A percentile compares a stretch with the other conserved stretches of the same genome.
These are phyloP conservation scores for Thelonectria olida DNA, from an alignment of 2,329 filamentous ascomycete species.

Conservation along the genomic window DNA sequence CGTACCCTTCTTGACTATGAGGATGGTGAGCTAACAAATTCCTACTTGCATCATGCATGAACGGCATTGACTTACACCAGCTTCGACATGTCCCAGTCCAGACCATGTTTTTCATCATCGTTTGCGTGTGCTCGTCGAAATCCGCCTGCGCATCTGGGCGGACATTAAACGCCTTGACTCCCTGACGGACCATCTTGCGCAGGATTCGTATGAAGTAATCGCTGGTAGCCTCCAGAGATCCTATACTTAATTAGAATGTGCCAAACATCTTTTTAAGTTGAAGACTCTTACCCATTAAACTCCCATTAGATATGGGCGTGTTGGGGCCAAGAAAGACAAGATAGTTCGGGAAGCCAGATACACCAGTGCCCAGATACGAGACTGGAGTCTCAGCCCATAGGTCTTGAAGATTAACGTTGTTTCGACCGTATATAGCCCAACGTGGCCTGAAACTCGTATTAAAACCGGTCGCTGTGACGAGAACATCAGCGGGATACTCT, in stretches of 20 bases:
- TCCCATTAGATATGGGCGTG: conserved; percentile 40
- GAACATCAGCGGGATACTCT: conserved; percentile 27
- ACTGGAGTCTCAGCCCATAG: conserved; percentile 32
- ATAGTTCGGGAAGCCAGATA: conserved; percentile 40
- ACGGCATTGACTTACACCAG: conserved; percentile 50
- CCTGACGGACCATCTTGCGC: conserved; percentile 33
- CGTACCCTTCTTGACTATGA: conserved; percentile 36
- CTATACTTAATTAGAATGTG: conserved; percentile 14
- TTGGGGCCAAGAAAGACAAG: conserved; percentile 45
- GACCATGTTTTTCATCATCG: conserved; percentile 53
- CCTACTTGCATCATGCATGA: not conserved
- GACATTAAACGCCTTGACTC: conserved; percentile 32
- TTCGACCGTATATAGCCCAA: conserved; percentile 34
- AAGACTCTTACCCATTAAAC: conserved; percentile 29
- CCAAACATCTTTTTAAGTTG: fast-evolving
- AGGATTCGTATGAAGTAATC: conserved; percentile 41
- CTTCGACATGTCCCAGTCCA: conserved; percentile 54
- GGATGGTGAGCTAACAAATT: not conserved
- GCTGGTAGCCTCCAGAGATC: conserved; percentile 37
- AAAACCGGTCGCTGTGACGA: conserved; percentile 35
- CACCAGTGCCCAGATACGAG: conserved; percentile 45
- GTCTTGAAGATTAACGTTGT: conserved; percentile 28
- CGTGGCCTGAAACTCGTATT: conserved; percentile 34
- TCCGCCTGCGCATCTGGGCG: conserved; percentile 50
- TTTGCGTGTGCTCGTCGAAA: conserved; percentile 54